A percentile compares a stretch with the other conserved stretches of the same genome.
Conservation (phyloP, 306 rosid genomes). For the Vicia sativa region DNA sequence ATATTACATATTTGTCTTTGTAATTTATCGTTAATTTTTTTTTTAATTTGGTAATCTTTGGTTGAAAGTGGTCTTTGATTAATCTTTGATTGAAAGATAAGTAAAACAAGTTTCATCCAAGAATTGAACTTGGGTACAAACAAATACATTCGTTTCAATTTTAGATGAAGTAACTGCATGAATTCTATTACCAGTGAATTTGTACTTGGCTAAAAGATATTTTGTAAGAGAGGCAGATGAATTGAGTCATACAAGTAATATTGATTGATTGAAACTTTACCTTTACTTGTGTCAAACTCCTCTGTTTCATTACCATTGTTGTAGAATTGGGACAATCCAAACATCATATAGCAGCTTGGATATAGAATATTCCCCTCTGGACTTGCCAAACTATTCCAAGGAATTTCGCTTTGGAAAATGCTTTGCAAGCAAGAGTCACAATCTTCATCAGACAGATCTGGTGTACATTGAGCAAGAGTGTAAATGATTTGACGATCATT, state of each 20-base stretch:
- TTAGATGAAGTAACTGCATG: too few species aligned
- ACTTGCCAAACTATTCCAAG: neutral
- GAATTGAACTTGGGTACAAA: neutral
- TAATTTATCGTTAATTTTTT: too few species aligned
- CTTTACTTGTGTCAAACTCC: neutral
- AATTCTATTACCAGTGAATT: too few species aligned
- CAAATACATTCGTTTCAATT: neutral
- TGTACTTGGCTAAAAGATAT: too few species aligned
- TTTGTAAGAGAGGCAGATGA: too few species aligned
- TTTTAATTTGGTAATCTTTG: too few species aligned
- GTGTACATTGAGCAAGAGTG: neutral
- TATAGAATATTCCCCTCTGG: constrained; percentile 19
- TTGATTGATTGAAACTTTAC: neutral
- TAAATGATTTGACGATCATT: constrained; percentile 3
- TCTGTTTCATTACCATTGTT: neutral
- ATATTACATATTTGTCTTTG: neutral
- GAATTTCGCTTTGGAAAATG: neutral
- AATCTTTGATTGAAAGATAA: neutral
- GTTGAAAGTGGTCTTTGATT: neutral
- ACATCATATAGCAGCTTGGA: constrained; percentile 19
- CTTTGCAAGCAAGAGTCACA: neutral
- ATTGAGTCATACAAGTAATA: neutral
- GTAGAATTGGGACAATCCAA: constrained; percentile 21
- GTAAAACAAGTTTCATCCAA: neutral
- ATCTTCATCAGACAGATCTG: neutral